phyloP scores from a whole-genome alignment of 2,329 filamentous ascomycete genomes.

The Rutstroemia sp. region DNA sequence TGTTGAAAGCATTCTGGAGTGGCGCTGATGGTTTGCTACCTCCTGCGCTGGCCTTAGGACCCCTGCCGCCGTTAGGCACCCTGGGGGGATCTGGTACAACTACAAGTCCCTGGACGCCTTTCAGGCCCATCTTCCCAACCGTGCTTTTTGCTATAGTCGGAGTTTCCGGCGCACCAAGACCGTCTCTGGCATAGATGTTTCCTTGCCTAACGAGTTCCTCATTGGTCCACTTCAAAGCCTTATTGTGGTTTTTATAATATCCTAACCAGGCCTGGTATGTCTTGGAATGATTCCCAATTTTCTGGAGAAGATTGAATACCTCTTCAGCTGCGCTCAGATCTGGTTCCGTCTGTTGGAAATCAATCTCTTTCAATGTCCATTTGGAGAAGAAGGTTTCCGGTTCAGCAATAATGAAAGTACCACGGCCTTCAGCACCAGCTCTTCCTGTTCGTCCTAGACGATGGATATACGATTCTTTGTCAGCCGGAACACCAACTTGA shows the following conservation, averaged over 20 bases:
- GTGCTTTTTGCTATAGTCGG: slow-evolving; percentile 41
- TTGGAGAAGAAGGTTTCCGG: slow-evolving; percentile 46
- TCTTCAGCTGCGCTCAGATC: slow-evolving; percentile 37
- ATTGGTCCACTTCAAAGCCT: slow-evolving; percentile 32
- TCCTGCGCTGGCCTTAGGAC: too few species aligned
- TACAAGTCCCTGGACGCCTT: slow-evolving; percentile 42
- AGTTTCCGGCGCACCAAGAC: slow-evolving; percentile 39
- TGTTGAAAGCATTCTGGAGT: too few species aligned
- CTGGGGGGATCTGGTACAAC: slow-evolving; percentile 37
- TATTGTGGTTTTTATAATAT: slow-evolving; percentile 43
- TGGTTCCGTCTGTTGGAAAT: slow-evolving; percentile 39
- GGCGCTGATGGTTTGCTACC: too few species aligned
- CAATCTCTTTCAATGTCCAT: slow-evolving; percentile 46
- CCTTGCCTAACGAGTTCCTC: slow-evolving; percentile 40
- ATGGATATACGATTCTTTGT: slow-evolving; percentile 68
- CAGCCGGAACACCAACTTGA: slow-evolving; percentile 57
- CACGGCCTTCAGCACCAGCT: slow-evolving; percentile 65
- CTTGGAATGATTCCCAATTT: slow-evolving; percentile 41
- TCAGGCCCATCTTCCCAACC: slow-evolving; percentile 51
- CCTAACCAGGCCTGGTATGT: slow-evolving; percentile 52
- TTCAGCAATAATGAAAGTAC: slow-evolving; percentile 57
- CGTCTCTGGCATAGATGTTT: slow-evolving; percentile 42
- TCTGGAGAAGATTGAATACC: slow-evolving; percentile 34
- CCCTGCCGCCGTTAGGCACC: neutral
- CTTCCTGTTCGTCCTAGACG: slow-evolving; percentile 70